Percentiles rank a stretch among this genome's conserved stretches.
These are phyloP conservation scores for Pseudisothecium myosuroides DNA, from an alignment of 225 moss, liverwort and hornwort genomes.

Conservation along the genomic window DNA sequence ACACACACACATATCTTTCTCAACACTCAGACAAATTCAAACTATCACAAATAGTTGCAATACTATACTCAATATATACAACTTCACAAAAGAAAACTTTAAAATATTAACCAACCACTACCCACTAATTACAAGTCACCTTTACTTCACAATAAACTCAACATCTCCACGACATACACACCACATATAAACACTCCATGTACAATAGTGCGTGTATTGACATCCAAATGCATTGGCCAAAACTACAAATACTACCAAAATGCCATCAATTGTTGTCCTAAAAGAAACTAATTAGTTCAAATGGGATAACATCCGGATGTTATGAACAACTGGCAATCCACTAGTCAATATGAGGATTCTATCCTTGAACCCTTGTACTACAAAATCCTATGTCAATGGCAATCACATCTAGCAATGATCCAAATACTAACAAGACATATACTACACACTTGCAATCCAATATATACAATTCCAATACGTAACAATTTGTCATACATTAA, in stretches of 20 bases:
- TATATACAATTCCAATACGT: not conserved
- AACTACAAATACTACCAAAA: not conserved
- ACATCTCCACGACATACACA: not conserved
- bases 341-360: not conserved
- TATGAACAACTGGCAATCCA: no score
- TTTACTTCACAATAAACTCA: not conserved
- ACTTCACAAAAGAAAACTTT: not conserved
- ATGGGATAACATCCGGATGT: no score
- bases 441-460: not conserved
- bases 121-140: rapidly evolving
- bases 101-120: not conserved
- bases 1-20: no score
- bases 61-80: no score
- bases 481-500: not conserved
- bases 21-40: not conserved
- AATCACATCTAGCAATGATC: rapidly evolving
- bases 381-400: not conserved
- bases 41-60: not conserved
- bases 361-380: rapidly evolving
- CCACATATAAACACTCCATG: not conserved
- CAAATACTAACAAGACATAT: not conserved
- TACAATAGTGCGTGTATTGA: not conserved
- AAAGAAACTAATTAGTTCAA: not conserved
- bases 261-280: not conserved
- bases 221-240: not conserved